Evolutionary conservation across 2,329 filamentous ascomycete species (phyloP), one percentile per base, ranked within the genome.

Genomic region (Sarocladiaceae sp.): DNA sequence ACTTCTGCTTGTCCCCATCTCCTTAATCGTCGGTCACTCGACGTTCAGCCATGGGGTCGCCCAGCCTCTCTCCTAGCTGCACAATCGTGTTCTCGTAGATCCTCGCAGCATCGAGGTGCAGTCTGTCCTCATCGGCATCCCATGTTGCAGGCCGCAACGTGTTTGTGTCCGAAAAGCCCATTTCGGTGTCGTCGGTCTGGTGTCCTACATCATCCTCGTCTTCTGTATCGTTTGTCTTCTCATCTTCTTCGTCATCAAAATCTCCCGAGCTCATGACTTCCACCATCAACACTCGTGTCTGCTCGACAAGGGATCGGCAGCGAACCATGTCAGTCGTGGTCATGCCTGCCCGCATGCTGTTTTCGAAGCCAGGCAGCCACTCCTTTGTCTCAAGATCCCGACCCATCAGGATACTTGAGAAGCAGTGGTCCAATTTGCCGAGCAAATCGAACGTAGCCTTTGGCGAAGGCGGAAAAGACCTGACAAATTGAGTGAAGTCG

Each of bases 241-340:
- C 61, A 5, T 66, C 64, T 2, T 67, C 67, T 11, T 68, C 67
- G 9, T 73, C 66, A 2, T 67, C 67, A n/a, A 47, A 42, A 0
- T 47, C 49, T 3, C 53, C 55, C 18, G 51, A 70, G 48, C 73
- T 76, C 69, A 88, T 74, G 13, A 81, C 74, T 47, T 86, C 80
- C 1, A 88, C 78, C 46, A 91, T 78, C 4, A 79, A 63, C 6
- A 88, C 66, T 20, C 90, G 74, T 13, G 85, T 86, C 51, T 83
- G 77, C 58, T 94, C 86, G 0, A 89, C 85, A 23, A 94, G 68
- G 56, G 86, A 87, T 57, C 86, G 84, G 51, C 90, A 84, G 32
- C 91, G 78, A 6, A 97, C 88, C 73, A 93, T 95, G 60, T 96
- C 88, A 1, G 86, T 91, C 15, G 65, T 70, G 1, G 82, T 88